Conservation (phyloP, 169 alveolate genomes). For the Plasmodium gonderi region DNA sequence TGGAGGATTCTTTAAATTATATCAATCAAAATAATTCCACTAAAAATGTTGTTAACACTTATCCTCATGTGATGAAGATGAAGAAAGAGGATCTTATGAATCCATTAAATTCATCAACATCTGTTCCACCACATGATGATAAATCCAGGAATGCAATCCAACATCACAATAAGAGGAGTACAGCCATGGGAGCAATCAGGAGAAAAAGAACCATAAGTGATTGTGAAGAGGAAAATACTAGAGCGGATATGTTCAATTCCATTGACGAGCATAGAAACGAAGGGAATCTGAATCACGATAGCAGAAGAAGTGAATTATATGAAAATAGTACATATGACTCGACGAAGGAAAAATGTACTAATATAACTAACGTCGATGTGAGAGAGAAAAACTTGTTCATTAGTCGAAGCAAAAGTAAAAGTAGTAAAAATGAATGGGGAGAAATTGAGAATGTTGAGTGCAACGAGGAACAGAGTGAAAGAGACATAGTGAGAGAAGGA, state of each 20-base stretch:
- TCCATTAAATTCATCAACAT: background rate
- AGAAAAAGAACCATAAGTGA: background rate
- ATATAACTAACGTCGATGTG: background rate
- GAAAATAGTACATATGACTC: background rate
- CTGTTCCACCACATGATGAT: background rate
- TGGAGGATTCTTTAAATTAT: too few relatives aligned
- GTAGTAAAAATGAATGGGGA: too few relatives aligned
- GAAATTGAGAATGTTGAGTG: too few relatives aligned
- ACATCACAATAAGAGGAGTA: background rate
- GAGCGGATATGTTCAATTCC: too few relatives aligned
- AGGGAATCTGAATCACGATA: background rate
- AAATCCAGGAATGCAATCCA: background rate
- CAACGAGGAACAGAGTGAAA: too few relatives aligned
- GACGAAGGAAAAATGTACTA: background rate
- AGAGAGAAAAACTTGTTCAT: background rate
- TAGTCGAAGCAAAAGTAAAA: background rate
- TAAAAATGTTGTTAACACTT: too few relatives aligned
- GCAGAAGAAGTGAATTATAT: background rate
- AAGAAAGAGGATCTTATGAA: background rate
- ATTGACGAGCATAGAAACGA: background rate
- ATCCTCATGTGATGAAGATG: background rate
- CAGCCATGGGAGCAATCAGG: background rate
- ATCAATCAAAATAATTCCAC: too few relatives aligned
- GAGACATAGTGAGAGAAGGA: too few relatives aligned
- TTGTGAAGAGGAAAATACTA: background rate